Evolutionary conservation across 2,329 filamentous ascomycete genomes (phyloP), one percentile per base, ranked within the genome.

Genomic region (Phaeomoniella chlamydospora): DNA sequence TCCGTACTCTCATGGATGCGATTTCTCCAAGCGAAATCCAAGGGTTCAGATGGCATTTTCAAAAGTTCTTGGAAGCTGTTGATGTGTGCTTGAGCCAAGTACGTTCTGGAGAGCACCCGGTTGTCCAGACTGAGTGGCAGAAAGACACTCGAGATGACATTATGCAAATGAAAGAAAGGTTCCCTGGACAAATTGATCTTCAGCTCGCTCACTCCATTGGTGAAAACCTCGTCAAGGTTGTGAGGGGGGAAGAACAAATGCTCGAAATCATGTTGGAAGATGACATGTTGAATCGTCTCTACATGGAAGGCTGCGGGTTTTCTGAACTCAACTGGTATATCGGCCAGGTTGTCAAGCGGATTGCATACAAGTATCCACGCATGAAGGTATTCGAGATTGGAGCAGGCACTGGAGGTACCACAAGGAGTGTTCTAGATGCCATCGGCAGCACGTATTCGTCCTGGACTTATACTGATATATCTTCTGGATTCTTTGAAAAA

Each of bases 401-500:
- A 12, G 62, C 58, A 6, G 65, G 65, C 1, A 64, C 60, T 3
- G 64, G 62, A 3, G 55, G 53, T 9, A 51, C 61, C 0, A 68
- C 64, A 0, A 44, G 50, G 2, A 37, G 36, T 1, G 45, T 67
- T 4, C 44, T 67, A 3, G 35, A 44, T 2, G 33, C 35, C 3
- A 40, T 65, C 10, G 52, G 47, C 1, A 10, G 42, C 3, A 5
- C 39, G 3, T 61, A 58, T 32, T 42, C 49, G 2, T 53, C 50
- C 1, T 69, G 68, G 43, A 62, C 58, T 0, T 69, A 52, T 45
- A 68, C 66, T 0, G 64, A 68, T 38, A 55, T 65, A 10, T 58
- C 57, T 0, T 39, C 51, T 3, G 54, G 50, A 5, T 63, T 62
- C 47, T 64, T 68, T 34, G 53, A 56, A 11, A 42, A 48, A 2